These are phyloP conservation scores for Cymbopogon flexuosus DNA, from an alignment of 202 grass and related monocot genomes.

Conservation along the genomic window DNA sequence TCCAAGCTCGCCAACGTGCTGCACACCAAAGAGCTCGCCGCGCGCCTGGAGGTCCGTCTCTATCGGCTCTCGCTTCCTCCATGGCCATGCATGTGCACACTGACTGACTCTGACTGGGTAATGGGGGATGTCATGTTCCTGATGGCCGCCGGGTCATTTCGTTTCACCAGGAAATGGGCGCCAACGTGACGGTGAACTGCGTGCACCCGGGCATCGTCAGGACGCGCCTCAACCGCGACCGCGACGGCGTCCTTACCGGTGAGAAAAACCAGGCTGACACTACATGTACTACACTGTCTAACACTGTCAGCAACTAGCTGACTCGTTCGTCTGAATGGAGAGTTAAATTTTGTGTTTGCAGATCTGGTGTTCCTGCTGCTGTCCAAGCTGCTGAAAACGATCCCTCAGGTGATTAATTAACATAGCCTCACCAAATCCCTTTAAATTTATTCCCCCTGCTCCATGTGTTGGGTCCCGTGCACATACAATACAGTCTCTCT, in stretches of 20 bases:
- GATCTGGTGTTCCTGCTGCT: conserved; percentile 88
- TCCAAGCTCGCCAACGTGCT: conserved; percentile 86
- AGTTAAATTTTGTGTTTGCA: not conserved
- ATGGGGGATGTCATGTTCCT: not conserved
- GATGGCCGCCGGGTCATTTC: not conserved
- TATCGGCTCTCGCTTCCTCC: not conserved
- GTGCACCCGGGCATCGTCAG: conserved; percentile 93
- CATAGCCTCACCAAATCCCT: conserved; percentile 17
- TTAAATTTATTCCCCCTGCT: conserved; percentile 14
- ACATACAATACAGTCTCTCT: not conserved
- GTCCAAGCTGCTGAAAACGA: conserved; percentile 91
- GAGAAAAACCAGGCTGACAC: too few relatives aligned
- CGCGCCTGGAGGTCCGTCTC: conserved; percentile 49
- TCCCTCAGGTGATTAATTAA: conserved; percentile 75
- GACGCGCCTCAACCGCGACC: conserved; percentile 86
- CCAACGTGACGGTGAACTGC: conserved; percentile 81
- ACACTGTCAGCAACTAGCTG: not conserved
- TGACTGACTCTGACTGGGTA: not conserved
- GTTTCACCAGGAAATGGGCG: conserved; percentile 50
- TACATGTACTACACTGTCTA: too few relatives aligned
- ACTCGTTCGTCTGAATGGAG: not conserved
- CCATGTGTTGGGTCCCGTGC: conserved; percentile 33
- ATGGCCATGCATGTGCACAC: not conserved
- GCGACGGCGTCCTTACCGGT: conserved; percentile 78
- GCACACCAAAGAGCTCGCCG: conserved; percentile 70